phyloP scores from a whole-genome alignment of 2,329 filamentous ascomycete species.

The Ascochyta fabae region DNA sequence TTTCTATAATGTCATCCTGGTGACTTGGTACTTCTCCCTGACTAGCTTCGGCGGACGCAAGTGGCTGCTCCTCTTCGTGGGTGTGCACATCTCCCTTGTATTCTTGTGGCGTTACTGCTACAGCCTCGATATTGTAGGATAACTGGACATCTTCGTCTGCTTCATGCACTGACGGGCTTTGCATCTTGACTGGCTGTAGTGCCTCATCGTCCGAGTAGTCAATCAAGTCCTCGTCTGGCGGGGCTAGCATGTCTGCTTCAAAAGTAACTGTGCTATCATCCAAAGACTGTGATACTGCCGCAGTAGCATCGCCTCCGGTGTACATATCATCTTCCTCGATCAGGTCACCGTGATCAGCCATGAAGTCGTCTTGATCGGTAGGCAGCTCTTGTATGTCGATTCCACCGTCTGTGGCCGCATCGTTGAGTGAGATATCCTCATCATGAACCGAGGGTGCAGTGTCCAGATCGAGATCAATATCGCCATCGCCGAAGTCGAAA shows the following conservation, averaged over 20 bases:
- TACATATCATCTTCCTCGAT: conserved; percentile 37
- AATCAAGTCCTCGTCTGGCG: conserved; percentile 39
- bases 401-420: conserved; percentile 48
- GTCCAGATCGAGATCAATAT: conserved; percentile 65
- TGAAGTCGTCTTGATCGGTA: conserved; percentile 45
- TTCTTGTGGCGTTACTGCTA: not conserved
- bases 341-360: conserved; percentile 45
- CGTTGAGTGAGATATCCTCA: conserved; percentile 65
- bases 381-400: conserved; percentile 23
- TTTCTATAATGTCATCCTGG: not conserved
- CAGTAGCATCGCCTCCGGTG: conserved; percentile 17
- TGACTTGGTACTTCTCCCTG: not conserved
- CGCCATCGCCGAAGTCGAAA: conserved; percentile 58
- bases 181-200: conserved; percentile 19
- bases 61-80: not conserved
- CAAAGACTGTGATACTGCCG: conserved; percentile 13
- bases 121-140: not conserved
- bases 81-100: not conserved
- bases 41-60: not conserved
- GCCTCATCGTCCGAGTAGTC: conserved; percentile 47
- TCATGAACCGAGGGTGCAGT: conserved; percentile 31
- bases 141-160: conserved; percentile 3
- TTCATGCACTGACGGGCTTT: conserved; percentile 2
- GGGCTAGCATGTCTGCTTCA: conserved; percentile 12
- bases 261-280: not conserved